These are phyloP conservation scores for Phytopythium cucurbitacearum DNA, from an alignment of 352 stramenopile species.

Conservation along the genomic window DNA sequence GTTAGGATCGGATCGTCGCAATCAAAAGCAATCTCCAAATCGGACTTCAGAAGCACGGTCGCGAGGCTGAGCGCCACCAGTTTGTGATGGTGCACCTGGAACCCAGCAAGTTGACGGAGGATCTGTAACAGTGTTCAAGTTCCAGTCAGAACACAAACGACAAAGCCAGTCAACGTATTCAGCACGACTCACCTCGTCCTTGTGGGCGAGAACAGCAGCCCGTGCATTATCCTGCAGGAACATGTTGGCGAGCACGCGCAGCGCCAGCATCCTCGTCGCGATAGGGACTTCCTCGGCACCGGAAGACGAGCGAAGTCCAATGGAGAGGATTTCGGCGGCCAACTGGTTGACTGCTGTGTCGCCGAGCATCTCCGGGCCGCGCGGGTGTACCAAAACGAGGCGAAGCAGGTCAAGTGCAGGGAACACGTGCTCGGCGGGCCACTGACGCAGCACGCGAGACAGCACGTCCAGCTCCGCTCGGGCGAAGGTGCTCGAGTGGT, in stretches of 20 bases:
- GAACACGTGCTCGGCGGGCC: constrained; percentile 81
- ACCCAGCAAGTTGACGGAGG: constrained; percentile 36
- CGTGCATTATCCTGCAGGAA: constrained; percentile 51
- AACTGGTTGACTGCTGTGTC: constrained; percentile 27
- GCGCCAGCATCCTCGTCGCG: constrained; percentile 64
- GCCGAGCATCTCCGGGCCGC: constrained; percentile 48
- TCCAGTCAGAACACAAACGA: too few relatives aligned
- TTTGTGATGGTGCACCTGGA: constrained; percentile 55
- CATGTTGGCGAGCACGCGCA: constrained; percentile 78
- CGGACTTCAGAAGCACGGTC: constrained; percentile 74
- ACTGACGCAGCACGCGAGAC: constrained; percentile 52
- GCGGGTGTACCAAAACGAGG: constrained; percentile 86
- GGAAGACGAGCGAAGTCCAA: constrained; percentile 25
- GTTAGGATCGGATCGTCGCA: constrained; percentile 1
- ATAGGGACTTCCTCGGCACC: constrained; percentile 38
- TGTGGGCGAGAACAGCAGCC: constrained; percentile 41
- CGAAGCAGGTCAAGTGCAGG: constrained; percentile 90
- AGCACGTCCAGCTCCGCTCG: constrained; percentile 56
- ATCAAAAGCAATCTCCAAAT: constrained; percentile 1
- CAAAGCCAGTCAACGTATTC: neutral
- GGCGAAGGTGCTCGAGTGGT: constrained; percentile 89
- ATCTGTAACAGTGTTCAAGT: constrained; percentile 14
- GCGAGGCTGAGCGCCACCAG: constrained; percentile 60
- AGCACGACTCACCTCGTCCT: constrained; percentile 30
- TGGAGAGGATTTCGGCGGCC: constrained; percentile 26